Evolutionary conservation across 192 early-diverging fungal genomes (phyloP).

Genomic region (Diversispora epigaea): DNA sequence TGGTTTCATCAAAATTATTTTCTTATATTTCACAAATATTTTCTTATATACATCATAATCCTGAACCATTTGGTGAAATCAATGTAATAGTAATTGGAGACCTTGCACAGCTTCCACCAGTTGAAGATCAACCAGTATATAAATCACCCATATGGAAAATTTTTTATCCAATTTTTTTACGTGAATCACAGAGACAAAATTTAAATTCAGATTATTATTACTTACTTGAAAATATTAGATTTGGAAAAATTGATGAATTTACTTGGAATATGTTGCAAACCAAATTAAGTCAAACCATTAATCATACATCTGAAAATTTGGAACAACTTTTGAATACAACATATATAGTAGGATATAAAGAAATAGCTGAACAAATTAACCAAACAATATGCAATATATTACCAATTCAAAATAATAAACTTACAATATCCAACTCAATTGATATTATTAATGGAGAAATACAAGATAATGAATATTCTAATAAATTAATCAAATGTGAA

Average conservation of each 20-base stretch:
- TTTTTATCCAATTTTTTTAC: too few species aligned
- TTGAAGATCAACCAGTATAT: too few species aligned
- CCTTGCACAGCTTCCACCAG: too few species aligned
- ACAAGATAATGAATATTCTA: neutral
- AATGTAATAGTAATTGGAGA: neutral
- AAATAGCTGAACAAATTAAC: neutral
- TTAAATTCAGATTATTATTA: too few species aligned
- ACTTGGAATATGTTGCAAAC: too few species aligned
- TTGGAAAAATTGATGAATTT: too few species aligned
- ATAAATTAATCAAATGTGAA: neutral
- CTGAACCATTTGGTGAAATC: neutral
- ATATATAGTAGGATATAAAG: neutral
- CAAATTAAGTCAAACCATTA: neutral
- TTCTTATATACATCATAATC: too few species aligned
- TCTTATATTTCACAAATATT: too few species aligned
- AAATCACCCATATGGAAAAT: too few species aligned
- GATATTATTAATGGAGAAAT: neutral
- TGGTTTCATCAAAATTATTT: neutral
- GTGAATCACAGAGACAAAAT: too few species aligned
- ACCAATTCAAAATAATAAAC: slow-evolving; percentile 6
- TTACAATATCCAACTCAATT: neutral
- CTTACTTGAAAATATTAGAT: too few species aligned
- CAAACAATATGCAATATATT: neutral
- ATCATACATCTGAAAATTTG: neutral
- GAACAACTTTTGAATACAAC: neutral